Evolutionary conservation across 1,284 basidiomycete species (phyloP).

Genomic region (Thecaphora frezii): DNA sequence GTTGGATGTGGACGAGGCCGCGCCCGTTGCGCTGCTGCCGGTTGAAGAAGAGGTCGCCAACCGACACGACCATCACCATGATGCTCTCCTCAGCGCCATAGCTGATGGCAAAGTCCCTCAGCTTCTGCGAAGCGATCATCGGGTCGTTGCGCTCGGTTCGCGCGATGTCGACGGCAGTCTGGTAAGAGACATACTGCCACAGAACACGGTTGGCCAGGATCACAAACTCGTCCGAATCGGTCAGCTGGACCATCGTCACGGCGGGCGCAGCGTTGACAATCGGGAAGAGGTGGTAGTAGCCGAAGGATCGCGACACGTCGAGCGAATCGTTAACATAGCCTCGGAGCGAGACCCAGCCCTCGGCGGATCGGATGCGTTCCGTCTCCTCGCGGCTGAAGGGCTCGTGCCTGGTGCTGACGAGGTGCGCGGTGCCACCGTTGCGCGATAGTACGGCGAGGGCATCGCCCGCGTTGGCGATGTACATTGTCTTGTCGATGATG

Average conservation of each 20-base stretch:
- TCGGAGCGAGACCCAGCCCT: conserved; percentile 94
- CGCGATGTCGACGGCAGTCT: conserved; percentile 95
- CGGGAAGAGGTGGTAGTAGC: conserved; percentile 87
- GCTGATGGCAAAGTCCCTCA: conserved; percentile 93
- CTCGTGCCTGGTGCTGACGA: conserved; percentile 81
- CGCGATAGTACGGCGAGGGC: conserved; percentile 85
- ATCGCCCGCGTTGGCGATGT: conserved; percentile 88
- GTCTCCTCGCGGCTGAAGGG: conserved; percentile 87
- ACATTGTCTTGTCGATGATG: conserved; percentile 76
- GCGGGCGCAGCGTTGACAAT: conserved; percentile 88
- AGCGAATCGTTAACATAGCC: conserved; percentile 90
- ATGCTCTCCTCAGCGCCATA: conserved; percentile 91
- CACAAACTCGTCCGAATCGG: conserved; percentile 90
- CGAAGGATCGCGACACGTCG: conserved; percentile 88
- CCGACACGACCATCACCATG: conserved; percentile 96
- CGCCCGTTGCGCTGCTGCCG: conserved; percentile 59
- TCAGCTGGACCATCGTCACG: conserved; percentile 71
- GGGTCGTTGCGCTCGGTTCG: conserved; percentile 79
- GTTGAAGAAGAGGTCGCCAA: conserved; percentile 73
- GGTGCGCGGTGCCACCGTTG: conserved; percentile 72
- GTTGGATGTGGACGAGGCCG: conserved; percentile 66
- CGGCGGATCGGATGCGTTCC: conserved; percentile 81
- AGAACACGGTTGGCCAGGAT: conserved; percentile 90
- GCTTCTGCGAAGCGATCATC: conserved; percentile 95
- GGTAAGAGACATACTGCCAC: conserved; percentile 92